Evolutionary conservation across 2,329 filamentous ascomycete species (phyloP), one percentile per base, ranked within the genome.

Genomic region (Ceratocystis albifundus): DNA sequence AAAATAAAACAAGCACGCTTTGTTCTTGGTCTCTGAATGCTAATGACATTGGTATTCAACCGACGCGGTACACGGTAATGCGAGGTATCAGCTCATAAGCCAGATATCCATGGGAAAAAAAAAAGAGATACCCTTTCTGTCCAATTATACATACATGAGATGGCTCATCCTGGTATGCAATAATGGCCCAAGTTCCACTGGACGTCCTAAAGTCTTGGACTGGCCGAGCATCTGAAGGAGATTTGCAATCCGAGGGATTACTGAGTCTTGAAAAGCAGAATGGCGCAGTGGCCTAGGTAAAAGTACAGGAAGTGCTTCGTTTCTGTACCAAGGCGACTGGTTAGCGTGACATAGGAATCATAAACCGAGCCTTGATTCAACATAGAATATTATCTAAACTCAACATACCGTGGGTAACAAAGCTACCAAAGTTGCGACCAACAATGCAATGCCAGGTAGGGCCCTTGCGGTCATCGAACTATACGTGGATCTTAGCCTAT

Each of bases 301-400:
- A 99, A 99, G 81, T 99, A 99, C 76, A 99, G 96, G 81, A 99
- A 99, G 78, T 99, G 94, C 80, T 97, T 97, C 32, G 94, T 97
- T 78, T 97, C 94, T 96, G 79, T 46, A 53, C 25, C 22, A 46
- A 44, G 36, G n/a, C 15, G 7, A 22, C 5, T 15, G 10, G 45
- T 64, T 64, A 65, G 48, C 28, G 45, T 8, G 5, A 8, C 1
- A n/a, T 10, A 7, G 6, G 17, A 2, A 53, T 15, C 30, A 22
- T 8, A 36, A 44, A n/a, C 41, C 20, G 6, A 32, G 1, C 12
- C 10, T 45, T 61, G 62, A 10, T 2, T 30, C 17, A 36, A 20
- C 3, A 10, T 15, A 6, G 6, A 30, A 5, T 17, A 32, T n/a
- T 15, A 10, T 8, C 25, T 32, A n/a, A 59, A 4, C 17, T 59